These are phyloP conservation scores for Tetradesmus obliquus DNA, from an alignment of 139 green algal genomes.

Conservation along the genomic window DNA sequence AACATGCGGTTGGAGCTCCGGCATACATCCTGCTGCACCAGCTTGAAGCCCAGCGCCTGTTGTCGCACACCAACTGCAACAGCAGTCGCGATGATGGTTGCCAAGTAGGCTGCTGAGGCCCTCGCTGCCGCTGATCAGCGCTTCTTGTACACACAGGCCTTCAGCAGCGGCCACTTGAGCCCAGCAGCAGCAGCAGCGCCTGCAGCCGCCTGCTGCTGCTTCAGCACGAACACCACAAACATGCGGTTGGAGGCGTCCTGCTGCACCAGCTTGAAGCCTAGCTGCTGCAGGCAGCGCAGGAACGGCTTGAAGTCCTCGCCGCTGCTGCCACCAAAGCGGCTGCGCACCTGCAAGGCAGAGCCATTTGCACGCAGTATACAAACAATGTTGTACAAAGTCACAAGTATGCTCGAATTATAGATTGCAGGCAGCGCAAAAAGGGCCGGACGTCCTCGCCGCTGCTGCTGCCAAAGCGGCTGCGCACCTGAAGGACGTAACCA, in stretches of 20 bases:
- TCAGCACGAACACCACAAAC: constrained; percentile 42
- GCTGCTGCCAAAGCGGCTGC: neutral
- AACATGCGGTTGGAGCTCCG: constrained; percentile 14
- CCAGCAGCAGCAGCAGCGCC: neutral
- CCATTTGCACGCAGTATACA: neutral
- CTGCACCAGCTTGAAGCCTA: constrained; percentile 30
- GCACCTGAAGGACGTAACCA: no score
- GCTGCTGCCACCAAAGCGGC: constrained; percentile 19
- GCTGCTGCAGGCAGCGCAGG: neutral
- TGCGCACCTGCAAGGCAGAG: constrained; percentile 22
- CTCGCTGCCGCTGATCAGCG: constrained; percentile 49
- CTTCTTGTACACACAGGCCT: constrained; percentile 87
- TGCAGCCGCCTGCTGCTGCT: neutral
- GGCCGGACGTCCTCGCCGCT: no score
- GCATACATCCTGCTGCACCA: constrained; percentile 1
- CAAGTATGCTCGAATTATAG: neutral
- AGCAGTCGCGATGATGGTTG: no score
- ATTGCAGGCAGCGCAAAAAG: neutral
- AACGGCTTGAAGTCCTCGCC: constrained; percentile 33
- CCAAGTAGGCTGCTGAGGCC: no score
- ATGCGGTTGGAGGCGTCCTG: constrained; percentile 18
- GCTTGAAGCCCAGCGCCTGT: constrained; percentile 1
- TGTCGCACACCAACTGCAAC: no score
- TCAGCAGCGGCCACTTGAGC: constrained; percentile 78
- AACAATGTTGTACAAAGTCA: neutral